Percentiles rank a stretch among this genome's conserved stretches.
phyloP scores from a whole-genome alignment of 176 grass and related monocot genomes.

The Calamus simplicifolius region DNA sequence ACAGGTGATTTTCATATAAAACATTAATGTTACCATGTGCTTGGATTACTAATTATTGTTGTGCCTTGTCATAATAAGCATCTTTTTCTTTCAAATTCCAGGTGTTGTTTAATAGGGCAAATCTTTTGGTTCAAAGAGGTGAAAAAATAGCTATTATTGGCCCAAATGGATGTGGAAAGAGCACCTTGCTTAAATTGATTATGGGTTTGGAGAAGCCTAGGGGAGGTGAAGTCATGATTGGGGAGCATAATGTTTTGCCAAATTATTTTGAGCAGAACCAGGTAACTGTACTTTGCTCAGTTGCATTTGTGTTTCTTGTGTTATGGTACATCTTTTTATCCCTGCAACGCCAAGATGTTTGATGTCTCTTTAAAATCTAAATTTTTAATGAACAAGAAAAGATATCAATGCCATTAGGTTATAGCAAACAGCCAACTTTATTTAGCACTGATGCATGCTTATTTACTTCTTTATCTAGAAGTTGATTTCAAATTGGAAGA shows the following conservation, averaged over 20 bases:
- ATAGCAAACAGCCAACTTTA: no score
- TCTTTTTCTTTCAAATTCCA: slow-evolving; percentile 25
- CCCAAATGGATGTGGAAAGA: slow-evolving; percentile 96
- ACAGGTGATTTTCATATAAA: no score
- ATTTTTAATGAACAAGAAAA: no score
- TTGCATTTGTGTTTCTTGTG: neutral
- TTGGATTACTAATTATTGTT: neutral
- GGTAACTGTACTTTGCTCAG: slow-evolving; percentile 26
- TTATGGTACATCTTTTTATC: slow-evolving; percentile 3
- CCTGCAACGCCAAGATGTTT: neutral
- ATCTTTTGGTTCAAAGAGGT: slow-evolving; percentile 79
- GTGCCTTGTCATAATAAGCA: neutral
- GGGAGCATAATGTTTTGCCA: slow-evolving; percentile 87
- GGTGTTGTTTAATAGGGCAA: slow-evolving; percentile 82
- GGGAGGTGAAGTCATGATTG: slow-evolving; percentile 71
- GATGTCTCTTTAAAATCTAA: no score
- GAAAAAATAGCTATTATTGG: slow-evolving; percentile 98
- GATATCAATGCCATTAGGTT: no score
- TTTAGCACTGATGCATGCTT: no score
- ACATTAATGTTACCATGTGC: no score
- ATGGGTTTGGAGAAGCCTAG: slow-evolving; percentile 76
- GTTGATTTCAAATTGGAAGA: no score
- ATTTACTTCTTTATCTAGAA: no score
- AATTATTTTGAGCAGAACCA: slow-evolving; percentile 99
- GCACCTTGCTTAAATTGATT: slow-evolving; percentile 82